Evolutionary conservation across 1,284 basidiomycete species (phyloP).

Genomic region (Amylostereum areolatum): DNA sequence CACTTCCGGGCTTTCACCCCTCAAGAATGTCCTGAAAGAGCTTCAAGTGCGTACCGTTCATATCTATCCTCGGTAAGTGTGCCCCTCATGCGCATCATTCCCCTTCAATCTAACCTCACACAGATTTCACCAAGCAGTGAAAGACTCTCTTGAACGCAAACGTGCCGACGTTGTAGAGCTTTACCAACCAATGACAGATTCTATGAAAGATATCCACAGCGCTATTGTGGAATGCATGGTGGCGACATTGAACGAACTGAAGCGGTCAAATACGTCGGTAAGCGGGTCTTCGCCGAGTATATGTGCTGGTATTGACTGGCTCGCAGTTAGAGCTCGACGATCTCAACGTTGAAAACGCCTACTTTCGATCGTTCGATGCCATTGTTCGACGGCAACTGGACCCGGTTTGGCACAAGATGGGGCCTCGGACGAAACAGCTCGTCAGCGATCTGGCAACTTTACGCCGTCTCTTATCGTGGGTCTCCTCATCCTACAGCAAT

Average conservation of each 20-base stretch:
- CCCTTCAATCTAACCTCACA: neutral
- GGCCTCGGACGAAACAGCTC: slow-evolving; percentile 86
- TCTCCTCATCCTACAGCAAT: slow-evolving; percentile 10
- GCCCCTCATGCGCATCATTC: neutral
- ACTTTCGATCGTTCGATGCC: slow-evolving; percentile 91
- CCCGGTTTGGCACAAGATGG: slow-evolving; percentile 95
- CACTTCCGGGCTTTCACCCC: slow-evolving; percentile 84
- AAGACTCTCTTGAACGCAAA: slow-evolving; percentile 72
- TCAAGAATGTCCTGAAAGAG: slow-evolving; percentile 91
- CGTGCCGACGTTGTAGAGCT: slow-evolving; percentile 92
- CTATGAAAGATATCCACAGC: slow-evolving; percentile 89
- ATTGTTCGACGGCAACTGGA: slow-evolving; percentile 88
- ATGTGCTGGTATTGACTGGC: neutral
- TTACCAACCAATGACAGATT: slow-evolving; percentile 79
- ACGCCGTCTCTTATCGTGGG: slow-evolving; percentile 77
- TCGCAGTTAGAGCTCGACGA: slow-evolving; percentile 89
- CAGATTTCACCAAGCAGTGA: slow-evolving; percentile 88
- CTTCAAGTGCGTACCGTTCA: slow-evolving; percentile 84
- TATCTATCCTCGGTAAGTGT: slow-evolving; percentile 81
- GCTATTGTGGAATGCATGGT: slow-evolving; percentile 96
- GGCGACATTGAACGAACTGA: slow-evolving; percentile 85
- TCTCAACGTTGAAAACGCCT: slow-evolving; percentile 87
- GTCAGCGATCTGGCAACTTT: slow-evolving; percentile 87
- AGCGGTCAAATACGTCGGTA: slow-evolving; percentile 82
- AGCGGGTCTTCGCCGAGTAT: slow-evolving; percentile 16